Evolutionary conservation across 1,139 yeast species (phyloP).

Genomic region (Citeromyces hawaiiensis): DNA sequence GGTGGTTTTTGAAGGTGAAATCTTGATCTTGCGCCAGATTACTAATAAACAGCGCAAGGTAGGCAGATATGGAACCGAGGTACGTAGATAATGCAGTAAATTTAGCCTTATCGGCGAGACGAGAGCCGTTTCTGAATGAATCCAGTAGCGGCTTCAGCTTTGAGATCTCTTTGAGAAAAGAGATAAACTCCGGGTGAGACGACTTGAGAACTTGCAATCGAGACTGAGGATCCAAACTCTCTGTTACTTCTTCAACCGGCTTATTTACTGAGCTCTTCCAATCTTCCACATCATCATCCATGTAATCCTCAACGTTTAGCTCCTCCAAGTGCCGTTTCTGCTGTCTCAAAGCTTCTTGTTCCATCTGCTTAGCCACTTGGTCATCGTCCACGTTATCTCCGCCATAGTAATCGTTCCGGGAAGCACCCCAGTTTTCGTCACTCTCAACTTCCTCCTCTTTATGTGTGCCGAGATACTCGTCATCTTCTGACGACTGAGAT

Average conservation of each 20-base stretch:
- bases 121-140: slow-evolving; percentile 16
- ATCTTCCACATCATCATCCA: slow-evolving; percentile 71
- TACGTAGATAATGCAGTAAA: slow-evolving; percentile 64
- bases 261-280: slow-evolving; percentile 37
- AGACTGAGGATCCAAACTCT: slow-evolving; percentile 28
- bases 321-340: slow-evolving; percentile 80
- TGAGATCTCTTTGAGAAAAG: slow-evolving; percentile 55
- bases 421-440: slow-evolving; percentile 67
- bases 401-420: slow-evolving; percentile 58
- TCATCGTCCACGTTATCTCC: slow-evolving; percentile 59
- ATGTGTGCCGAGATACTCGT: slow-evolving; percentile 10
- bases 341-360: slow-evolving; percentile 78
- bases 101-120: slow-evolving; percentile 30
- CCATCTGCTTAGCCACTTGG: slow-evolving; percentile 67
- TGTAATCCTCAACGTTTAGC: slow-evolving; percentile 67
- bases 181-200: slow-evolving; percentile 77
- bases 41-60: slow-evolving; percentile 58
- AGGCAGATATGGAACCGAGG: slow-evolving; percentile 59
- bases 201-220: slow-evolving; percentile 29
- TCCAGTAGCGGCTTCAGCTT: slow-evolving; percentile 31
- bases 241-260: slow-evolving; percentile 18
- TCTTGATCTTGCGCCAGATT: slow-evolving; percentile 39
- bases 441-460: slow-evolving; percentile 28
- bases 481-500: slow-evolving; percentile 16
- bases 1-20: slow-evolving; percentile 71